Percentiles rank a stretch among this genome's conserved stretches.
These are phyloP conservation scores for Quercus aquifolioides DNA, from an alignment of 306 rosid species.

Conservation along the genomic window DNA sequence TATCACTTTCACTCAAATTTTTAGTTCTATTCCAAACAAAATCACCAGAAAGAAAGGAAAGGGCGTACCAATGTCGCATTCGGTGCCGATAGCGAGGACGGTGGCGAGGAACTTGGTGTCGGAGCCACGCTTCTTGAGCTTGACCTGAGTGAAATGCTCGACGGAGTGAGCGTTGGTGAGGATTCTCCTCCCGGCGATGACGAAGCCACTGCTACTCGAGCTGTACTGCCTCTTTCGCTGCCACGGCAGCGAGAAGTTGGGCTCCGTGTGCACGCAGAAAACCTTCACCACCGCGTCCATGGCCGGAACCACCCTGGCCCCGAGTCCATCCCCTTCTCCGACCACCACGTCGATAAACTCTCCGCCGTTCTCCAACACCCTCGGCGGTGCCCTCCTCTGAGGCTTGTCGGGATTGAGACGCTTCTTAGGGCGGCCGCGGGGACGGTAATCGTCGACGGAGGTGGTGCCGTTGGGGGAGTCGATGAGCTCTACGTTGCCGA, in stretches of 20 bases:
- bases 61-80: constrained; percentile 72
- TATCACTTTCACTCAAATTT: no score
- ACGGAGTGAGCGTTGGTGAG: constrained; percentile 95
- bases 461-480: constrained; percentile 35
- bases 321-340: constrained; percentile 29
- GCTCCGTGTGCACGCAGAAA: constrained; percentile 87
- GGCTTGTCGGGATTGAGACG: constrained; percentile 39
- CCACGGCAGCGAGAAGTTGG: constrained; percentile 95
- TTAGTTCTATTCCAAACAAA: neutral
- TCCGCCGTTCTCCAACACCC: constrained; percentile 34
- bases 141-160: constrained; percentile 89
- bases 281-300: constrained; percentile 98
- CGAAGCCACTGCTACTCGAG: constrained; percentile 92
- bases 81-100: constrained; percentile 93
- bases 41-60: neutral
- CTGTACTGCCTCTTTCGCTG: constrained; percentile 91
- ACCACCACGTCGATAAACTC: constrained; percentile 6
- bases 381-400: neutral
- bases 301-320: constrained; percentile 54
- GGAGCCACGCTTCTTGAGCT: constrained; percentile 96
- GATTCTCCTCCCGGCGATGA: constrained; percentile 73
- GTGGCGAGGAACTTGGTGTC: constrained; percentile 92
- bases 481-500: constrained; percentile 59
- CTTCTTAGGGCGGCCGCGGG: constrained; percentile 71
- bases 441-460: constrained; percentile 14